These are phyloP conservation scores for Ambrosia hybrid DNA, from an alignment of 140 eudicot genomes.

Conservation along the genomic window DNA sequence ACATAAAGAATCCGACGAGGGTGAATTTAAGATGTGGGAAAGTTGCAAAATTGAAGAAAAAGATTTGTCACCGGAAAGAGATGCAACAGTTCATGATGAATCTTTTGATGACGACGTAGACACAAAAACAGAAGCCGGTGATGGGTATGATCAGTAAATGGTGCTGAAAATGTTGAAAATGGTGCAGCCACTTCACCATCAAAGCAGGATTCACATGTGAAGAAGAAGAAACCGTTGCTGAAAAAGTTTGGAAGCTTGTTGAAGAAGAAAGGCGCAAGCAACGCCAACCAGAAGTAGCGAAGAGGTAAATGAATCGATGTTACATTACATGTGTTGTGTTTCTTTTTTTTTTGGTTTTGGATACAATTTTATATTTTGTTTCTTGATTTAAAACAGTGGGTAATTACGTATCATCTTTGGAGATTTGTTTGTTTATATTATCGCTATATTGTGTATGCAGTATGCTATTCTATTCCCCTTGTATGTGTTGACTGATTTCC, in stretches of 20 bases:
- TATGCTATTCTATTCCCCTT: constrained; percentile 24
- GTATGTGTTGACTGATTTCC: constrained; percentile 17
- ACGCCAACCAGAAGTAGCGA: constrained; percentile 42
- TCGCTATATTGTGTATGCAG: constrained; percentile 28
- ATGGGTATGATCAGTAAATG: constrained; percentile 64
- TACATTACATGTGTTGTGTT: constrained; percentile 31
- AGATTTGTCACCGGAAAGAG: constrained; percentile 74
- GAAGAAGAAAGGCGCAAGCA: constrained; percentile 74
- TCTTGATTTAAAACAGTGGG: constrained; percentile 29
- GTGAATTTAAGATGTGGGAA: constrained; percentile 94
- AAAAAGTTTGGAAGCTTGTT: constrained; percentile 82
- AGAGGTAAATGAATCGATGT: constrained; percentile 25
- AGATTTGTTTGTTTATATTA: constrained; percentile 43
- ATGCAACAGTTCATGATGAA: constrained; percentile 43
- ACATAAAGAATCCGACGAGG: constrained; percentile 48
- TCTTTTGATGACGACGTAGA: constrained; percentile 74
- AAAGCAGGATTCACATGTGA: constrained; percentile 52
- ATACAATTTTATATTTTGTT: constrained; percentile 28
- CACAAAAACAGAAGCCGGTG: constrained; percentile 61
- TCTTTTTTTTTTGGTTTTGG: constrained; percentile 11
- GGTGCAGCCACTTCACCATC: constrained; percentile 57
- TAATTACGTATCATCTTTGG: constrained; percentile 33
- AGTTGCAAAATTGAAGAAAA: constrained; percentile 92
- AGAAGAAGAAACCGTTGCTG: constrained; percentile 88
- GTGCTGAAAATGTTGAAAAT: constrained; percentile 53